Base-by-base conservation (phyloP, 768 basidiomycete genomes). In the Boletus eberwhitei region DNA sequence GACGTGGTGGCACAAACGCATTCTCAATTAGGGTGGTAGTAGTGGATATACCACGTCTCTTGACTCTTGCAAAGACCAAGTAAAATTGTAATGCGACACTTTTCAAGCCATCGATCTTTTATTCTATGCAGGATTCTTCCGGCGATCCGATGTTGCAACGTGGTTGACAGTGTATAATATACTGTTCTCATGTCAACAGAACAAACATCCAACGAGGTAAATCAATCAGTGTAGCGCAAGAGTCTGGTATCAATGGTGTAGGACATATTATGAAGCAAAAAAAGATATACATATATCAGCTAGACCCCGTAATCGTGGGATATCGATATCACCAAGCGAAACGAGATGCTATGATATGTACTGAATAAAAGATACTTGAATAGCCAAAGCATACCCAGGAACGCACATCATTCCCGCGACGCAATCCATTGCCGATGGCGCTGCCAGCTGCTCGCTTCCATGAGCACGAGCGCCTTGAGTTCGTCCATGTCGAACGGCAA, bases 361-460 rank as follows among this genome's bases (percentile, higher is more conserved):
- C 24, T 0, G 19, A 34, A 43, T 38, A 36, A 50, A 50, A 21
- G 34, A 51, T 35, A 26, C 2, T 21, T 3, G 24, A 13, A 50
- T 43, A 22, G 39, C 0, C 22, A 52, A 38, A 2, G 29, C 8
- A 16, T n/a, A 5, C 12, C 14, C 11, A 39, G 24, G 21, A 42
- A 36, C 24, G 5, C 2, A 13, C 44, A 47, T 68, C 50, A 54
- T 31, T 51, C 64, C 32, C 59, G 67, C 22, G 62, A 69, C 24
- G 50, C 47, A 37, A 80, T 71, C 71, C 75, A 76, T 14, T 67
- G 64, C 38, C 71, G 61, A 63, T 79, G 76, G 19, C 74, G 67
- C 40, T 55, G 55, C 79, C 77, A 79, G 35, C 77, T 77, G 8
- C 70, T 55, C 0, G 69, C 66, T 48, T 80, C 78, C 60, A 69